Evolutionary conservation across 1,284 basidiomycete genomes (phyloP), one percentile per base, ranked within the genome.

Genomic region (Taiwanofungus camphoratus): DNA sequence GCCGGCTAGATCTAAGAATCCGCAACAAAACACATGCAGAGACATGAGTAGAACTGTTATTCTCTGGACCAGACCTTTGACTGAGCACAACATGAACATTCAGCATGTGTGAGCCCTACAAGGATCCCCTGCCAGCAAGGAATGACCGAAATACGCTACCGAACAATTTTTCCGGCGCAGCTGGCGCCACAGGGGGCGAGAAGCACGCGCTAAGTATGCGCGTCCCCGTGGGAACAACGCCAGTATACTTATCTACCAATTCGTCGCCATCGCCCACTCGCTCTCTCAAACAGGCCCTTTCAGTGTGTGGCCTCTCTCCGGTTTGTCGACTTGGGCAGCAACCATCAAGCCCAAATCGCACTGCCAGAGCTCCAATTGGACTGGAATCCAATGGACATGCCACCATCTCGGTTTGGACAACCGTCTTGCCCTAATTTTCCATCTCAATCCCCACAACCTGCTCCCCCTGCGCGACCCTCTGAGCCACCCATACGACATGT

Each of bases 381-480:
- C 64, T 54, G 61, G 62, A 53, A 53, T 61, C 61, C 55, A 54
- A 56, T 58, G 61, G 54, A 60, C 52, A 45, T 46, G 42, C 45
- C 57, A 23, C 49, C 49, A 51, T 33, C 46, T 39, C 53, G 54
- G 44, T 50, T 49, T 50, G 55, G 55, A 53, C 53, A 57, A 46
- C 49, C 58, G 40, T 49, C 46, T 3, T 45, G 50, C 40, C 29
- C 45, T 32, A 36, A 42, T 31, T 34, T 48, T 36, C 39, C 38
- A 30, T 44, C 39, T 27, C 21, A 35, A 19, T 29, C 33, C 31
- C 18, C 39, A 36, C 29, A 22, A 38, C 32, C 33, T 27, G 40
- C 41, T 27, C 26, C 49, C 18, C 40, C 55, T 31, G 39, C 48
- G 38, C 51, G 40, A 22, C 50, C 56, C 30, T 49, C 58, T 37